Conservation (phyloP, 192 early-diverging fungal genomes). For the Kappamyces sp. region DNA sequence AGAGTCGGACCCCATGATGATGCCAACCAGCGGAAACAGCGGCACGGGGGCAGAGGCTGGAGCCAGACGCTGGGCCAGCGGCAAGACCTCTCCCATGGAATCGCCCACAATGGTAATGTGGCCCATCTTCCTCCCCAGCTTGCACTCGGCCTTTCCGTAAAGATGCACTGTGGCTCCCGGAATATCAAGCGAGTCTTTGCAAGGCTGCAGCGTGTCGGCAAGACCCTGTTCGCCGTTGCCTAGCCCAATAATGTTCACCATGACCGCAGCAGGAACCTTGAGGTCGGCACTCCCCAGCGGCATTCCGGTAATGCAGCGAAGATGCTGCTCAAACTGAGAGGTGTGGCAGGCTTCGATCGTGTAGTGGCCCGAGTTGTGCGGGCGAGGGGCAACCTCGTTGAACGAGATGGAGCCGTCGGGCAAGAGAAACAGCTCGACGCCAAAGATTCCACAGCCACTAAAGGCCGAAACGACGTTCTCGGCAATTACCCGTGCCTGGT, state of each 20-base stretch:
- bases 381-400: slow-evolving; percentile 98
- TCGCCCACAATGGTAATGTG: slow-evolving; percentile 92
- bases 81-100: slow-evolving; percentile 71
- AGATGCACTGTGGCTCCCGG: slow-evolving; percentile 87
- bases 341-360: slow-evolving; percentile 97
- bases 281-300: slow-evolving; percentile 81
- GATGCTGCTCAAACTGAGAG: slow-evolving; percentile 92
- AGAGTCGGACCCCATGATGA: slow-evolving; percentile 99
- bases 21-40: slow-evolving; percentile 66
- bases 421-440: slow-evolving; percentile 96
- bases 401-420: slow-evolving; percentile 77
- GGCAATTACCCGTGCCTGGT: slow-evolving; percentile 73
- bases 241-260: slow-evolving; percentile 93
- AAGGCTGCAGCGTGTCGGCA: slow-evolving; percentile 56
- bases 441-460: slow-evolving; percentile 85
- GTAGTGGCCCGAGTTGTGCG: slow-evolving; percentile 99
- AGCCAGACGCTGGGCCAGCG: slow-evolving; percentile 53
- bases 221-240: slow-evolving; percentile 43
- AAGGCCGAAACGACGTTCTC: slow-evolving; percentile 71
- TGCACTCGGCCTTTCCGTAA: slow-evolving; percentile 89
- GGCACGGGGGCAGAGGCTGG: slow-evolving; percentile 12
- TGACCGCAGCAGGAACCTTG: slow-evolving; percentile 85
- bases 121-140: slow-evolving; percentile 93
- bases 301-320: slow-evolving; percentile 85
- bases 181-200: slow-evolving; percentile 63